Conservation (phyloP, 257 asterid species). For the Capsicum rhomboideum region DNA sequence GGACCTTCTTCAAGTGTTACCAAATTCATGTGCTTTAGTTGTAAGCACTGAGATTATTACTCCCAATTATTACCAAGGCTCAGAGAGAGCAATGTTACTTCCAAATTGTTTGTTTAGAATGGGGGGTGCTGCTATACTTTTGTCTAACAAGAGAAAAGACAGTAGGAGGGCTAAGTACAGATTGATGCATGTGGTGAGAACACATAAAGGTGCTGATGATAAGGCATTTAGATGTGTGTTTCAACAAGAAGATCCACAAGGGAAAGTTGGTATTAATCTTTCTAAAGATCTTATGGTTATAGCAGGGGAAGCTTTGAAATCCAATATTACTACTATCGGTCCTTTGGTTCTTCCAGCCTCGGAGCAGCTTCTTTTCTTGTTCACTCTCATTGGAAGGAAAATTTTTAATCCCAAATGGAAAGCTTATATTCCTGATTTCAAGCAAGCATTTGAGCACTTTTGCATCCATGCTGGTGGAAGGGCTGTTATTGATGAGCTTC, state of each 20-base stretch:
- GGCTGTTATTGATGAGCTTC: constrained; percentile 89
- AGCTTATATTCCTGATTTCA: constrained; percentile 81
- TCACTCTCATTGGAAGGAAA: constrained; percentile 75
- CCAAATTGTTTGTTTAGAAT: constrained; percentile 76
- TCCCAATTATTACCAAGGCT: constrained; percentile 71
- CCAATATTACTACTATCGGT: constrained; percentile 80
- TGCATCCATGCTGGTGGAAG: constrained; percentile 88
- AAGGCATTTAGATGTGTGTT: constrained; percentile 67
- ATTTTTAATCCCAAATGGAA: constrained; percentile 80
- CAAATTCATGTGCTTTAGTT: constrained; percentile 56
- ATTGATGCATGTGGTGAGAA: constrained; percentile 70
- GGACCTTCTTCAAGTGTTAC: constrained; percentile 63
- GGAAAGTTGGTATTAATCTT: constrained; percentile 66
- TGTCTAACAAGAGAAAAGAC: constrained; percentile 62
- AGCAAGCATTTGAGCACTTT: constrained; percentile 74
- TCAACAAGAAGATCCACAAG: constrained; percentile 75
- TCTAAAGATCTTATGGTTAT: constrained; percentile 82
- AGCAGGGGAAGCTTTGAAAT: constrained; percentile 82
- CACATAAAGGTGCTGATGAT: constrained; percentile 83
- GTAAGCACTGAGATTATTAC: constrained; percentile 75
- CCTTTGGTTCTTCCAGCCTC: constrained; percentile 82
- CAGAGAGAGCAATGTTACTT: constrained; percentile 85
- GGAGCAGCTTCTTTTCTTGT: constrained; percentile 62
- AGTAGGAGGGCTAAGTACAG: constrained; percentile 51
- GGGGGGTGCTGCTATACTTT: constrained; percentile 79